phyloP scores from a whole-genome alignment of 2,329 filamentous ascomycete species.

The Monosporascus ibericus region DNA sequence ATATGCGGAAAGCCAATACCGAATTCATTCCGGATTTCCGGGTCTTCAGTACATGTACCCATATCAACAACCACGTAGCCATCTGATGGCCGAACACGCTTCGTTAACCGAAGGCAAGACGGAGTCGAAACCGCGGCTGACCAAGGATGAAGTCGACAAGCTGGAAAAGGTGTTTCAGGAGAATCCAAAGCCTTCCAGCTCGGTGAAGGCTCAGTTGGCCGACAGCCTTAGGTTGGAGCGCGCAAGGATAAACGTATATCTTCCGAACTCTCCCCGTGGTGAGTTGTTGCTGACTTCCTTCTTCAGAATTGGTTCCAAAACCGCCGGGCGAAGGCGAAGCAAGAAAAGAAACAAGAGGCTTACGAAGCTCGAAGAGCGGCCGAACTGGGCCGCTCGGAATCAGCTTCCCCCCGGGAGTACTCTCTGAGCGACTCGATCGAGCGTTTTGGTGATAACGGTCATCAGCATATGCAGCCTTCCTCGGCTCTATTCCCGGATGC shows the following conservation, averaged over 20 bases:
- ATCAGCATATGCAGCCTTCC: constrained; percentile 29
- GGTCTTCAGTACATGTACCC: constrained; percentile 25
- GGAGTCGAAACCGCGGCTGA: constrained; percentile 51
- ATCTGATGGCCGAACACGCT: constrained; percentile 19
- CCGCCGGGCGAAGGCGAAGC: constrained; percentile 58
- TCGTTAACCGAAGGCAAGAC: constrained; percentile 23
- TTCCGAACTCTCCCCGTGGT: constrained; percentile 16
- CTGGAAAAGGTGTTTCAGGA: constrained; percentile 57
- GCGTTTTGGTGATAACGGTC: constrained; percentile 21
- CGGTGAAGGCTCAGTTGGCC: constrained; percentile 53
- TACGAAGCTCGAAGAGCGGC: constrained; percentile 39
- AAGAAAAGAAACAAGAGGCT: constrained; percentile 51
- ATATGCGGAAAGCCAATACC: constrained; percentile 22
- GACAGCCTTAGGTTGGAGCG: constrained; percentile 58
- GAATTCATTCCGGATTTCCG: constrained; percentile 15
- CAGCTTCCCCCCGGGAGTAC: constrained; percentile 23
- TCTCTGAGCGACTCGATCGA: constrained; percentile 13
- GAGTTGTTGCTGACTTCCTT: constrained; percentile 10
- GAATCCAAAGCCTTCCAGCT: constrained; percentile 59
- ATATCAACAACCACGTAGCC: constrained; percentile 18
- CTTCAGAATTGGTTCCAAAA: constrained; percentile 65
- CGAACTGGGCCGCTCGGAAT: constrained; percentile 30
- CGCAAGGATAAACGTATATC: constrained; percentile 53
- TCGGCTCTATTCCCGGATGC: constrained; percentile 29
- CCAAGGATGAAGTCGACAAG: constrained; percentile 69